phyloP scores from a whole-genome alignment of 2,329 filamentous ascomycete genomes.

The Rachicladosporium sp. region DNA sequence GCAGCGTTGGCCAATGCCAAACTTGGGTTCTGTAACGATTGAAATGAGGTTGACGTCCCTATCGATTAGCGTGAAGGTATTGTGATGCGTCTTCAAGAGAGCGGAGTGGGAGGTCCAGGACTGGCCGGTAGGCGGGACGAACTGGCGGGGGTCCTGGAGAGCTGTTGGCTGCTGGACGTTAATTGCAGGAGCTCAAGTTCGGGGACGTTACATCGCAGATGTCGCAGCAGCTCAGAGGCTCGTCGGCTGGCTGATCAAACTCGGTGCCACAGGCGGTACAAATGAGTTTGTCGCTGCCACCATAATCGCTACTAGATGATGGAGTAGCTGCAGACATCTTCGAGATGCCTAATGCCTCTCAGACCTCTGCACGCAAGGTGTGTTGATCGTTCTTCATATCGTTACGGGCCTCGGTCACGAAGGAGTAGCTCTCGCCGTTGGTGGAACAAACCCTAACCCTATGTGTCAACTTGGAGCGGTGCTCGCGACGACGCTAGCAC shows the following conservation, averaged over 20 bases:
- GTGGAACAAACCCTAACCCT: too few relatives aligned
- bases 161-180: background rate
- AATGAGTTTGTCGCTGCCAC: conserved; percentile 37
- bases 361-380: too few relatives aligned
- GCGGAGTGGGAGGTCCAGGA: conserved; percentile 48
- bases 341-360: background rate
- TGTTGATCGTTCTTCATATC: too few relatives aligned
- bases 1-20: conserved; percentile 65
- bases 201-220: conserved; percentile 54
- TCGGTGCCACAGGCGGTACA: conserved; percentile 62
- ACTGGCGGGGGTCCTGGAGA: conserved; percentile 50
- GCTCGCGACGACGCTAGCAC: too few relatives aligned
- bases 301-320: background rate
- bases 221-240: conserved; percentile 44
- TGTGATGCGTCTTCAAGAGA: conserved; percentile 33
- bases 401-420: too few relatives aligned
- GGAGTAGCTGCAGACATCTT: background rate
- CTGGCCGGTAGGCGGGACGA: conserved; percentile 52
- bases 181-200: background rate
- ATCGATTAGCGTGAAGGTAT: conserved; percentile 40
- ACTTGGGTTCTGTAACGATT: conserved; percentile 32
- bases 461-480: too few relatives aligned
- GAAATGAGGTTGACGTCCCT: conserved; percentile 34
- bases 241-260: conserved; percentile 42
- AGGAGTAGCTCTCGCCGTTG: too few relatives aligned